These are phyloP conservation scores for Escovopsis sp. DNA, from an alignment of 2,329 filamentous ascomycete species.

Conservation along the genomic window DNA sequence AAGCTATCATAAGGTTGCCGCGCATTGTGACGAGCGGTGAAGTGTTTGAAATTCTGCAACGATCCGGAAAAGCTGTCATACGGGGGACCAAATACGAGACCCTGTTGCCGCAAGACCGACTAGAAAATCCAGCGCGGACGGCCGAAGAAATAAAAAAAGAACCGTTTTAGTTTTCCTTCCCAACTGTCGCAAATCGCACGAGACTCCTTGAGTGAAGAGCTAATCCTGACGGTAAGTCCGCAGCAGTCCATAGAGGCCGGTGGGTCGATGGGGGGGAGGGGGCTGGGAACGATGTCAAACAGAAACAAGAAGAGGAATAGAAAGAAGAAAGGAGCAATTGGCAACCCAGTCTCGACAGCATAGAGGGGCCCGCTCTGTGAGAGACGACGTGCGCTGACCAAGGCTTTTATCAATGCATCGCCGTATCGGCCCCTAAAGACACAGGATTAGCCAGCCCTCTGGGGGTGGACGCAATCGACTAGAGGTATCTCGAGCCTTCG, in stretches of 20 bases:
- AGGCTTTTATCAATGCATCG: conserved; percentile 11
- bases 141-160: conserved; percentile 13
- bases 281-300: conserved; percentile 8
- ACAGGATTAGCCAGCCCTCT: conserved; percentile 12
- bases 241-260: conserved; percentile 16
- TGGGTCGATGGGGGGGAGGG: conserved; percentile 13
- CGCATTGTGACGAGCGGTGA: conserved; percentile 23
- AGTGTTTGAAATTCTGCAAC: conserved; percentile 24
- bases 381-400: conserved; percentile 1
- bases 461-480: no score
- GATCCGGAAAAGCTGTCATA: conserved; percentile 25
- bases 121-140: conserved; percentile 20
- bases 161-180: conserved; percentile 21
- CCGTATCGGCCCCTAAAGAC: conserved; percentile 17
- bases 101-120: conserved; percentile 23
- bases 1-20: conserved; percentile 24
- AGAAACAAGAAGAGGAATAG: conserved; percentile 12
- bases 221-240: conserved; percentile 17
- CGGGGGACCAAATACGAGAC: conserved; percentile 20
- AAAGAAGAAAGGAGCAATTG: conserved; percentile 13
- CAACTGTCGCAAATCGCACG: conserved; percentile 23
- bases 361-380: conserved; percentile 4
- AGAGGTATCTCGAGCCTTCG: conserved; percentile 22
- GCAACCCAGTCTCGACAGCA: conserved; percentile 13
- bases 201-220: conserved; percentile 20